A percentile compares a stretch with the other conserved stretches of the same genome.
Conservation (phyloP, 495 filamentous ascomycete species). For the Cercophora scortea region DNA sequence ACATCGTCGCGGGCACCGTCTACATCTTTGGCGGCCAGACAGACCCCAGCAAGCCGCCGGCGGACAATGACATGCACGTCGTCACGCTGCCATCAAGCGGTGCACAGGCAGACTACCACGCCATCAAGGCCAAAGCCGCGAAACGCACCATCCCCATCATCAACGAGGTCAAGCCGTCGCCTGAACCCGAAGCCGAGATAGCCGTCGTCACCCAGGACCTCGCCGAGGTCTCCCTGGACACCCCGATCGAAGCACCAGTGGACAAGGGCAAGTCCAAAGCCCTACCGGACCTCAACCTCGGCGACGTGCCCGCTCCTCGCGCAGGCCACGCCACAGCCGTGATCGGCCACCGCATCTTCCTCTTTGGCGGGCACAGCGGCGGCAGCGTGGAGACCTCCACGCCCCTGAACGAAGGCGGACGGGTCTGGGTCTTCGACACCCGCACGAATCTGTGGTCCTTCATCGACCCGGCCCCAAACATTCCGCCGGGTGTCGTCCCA, state of each 20-base stretch:
- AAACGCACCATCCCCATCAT: background rate
- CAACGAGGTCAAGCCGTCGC: background rate
- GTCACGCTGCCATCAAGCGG: conserved; percentile 50
- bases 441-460: conserved; percentile 46
- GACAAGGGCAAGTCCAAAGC: conserved; percentile 19
- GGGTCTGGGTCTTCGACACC: conserved; percentile 60
- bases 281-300: conserved; percentile 2
- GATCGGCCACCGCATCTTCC: conserved; percentile 52
- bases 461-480: conserved; percentile 34
- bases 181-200: conserved; percentile 15
- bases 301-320: conserved; percentile 40
- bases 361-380: conserved; percentile 53
- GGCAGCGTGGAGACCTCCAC: conserved; percentile 21
- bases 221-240: conserved; percentile 15
- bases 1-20: conserved; percentile 55
- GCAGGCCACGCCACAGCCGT: conserved; percentile 51
- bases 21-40: conserved; percentile 65
- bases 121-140: conserved; percentile 36
- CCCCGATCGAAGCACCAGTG: background rate
- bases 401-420: conserved; percentile 51
- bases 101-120: conserved; percentile 48
- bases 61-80: conserved; percentile 64
- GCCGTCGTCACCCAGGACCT: conserved; percentile 18
- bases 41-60: conserved; percentile 42
- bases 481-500: no score